These are phyloP conservation scores for Acacia melanoxylon DNA, from an alignment of 306 rosid genomes.

Conservation along the genomic window DNA sequence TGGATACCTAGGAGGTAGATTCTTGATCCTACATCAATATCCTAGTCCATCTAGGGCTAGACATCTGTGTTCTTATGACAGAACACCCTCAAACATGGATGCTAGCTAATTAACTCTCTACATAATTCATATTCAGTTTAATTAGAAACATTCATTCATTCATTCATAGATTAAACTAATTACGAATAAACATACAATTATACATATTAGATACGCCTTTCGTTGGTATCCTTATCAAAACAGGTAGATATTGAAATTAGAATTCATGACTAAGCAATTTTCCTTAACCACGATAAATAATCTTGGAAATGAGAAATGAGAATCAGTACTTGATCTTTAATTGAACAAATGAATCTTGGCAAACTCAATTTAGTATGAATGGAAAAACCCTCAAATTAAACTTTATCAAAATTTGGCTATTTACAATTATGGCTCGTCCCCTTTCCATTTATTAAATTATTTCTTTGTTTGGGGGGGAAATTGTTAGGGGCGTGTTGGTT, in stretches of 20 bases:
- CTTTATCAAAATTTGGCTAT: background rate
- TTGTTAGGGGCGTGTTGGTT: background rate
- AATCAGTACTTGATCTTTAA: background rate
- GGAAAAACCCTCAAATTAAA: background rate
- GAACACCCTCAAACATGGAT: background rate
- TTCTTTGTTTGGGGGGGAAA: background rate
- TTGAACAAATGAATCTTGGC: background rate
- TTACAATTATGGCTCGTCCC: slow-evolving; percentile 15
- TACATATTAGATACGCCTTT: background rate
- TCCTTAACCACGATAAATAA: background rate
- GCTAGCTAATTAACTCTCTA: background rate
- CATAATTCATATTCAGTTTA: background rate
- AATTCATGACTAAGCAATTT: background rate
- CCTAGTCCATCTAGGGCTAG: too few species aligned
- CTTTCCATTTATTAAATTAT: background rate
- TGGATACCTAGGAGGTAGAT: too few species aligned
- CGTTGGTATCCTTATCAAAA: background rate
- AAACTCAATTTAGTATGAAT: background rate
- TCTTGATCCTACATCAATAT: too few species aligned
- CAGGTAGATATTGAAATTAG: background rate
- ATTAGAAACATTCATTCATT: background rate
- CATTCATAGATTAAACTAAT: background rate
- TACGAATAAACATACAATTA: background rate
- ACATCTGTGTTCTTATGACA: too few species aligned
- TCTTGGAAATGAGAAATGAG: background rate